Percentiles rank a stretch among this genome's conserved stretches.
phyloP scores from a whole-genome alignment of 2,329 filamentous ascomycete genomes.

The Sporothrix brunneoviolacea region DNA sequence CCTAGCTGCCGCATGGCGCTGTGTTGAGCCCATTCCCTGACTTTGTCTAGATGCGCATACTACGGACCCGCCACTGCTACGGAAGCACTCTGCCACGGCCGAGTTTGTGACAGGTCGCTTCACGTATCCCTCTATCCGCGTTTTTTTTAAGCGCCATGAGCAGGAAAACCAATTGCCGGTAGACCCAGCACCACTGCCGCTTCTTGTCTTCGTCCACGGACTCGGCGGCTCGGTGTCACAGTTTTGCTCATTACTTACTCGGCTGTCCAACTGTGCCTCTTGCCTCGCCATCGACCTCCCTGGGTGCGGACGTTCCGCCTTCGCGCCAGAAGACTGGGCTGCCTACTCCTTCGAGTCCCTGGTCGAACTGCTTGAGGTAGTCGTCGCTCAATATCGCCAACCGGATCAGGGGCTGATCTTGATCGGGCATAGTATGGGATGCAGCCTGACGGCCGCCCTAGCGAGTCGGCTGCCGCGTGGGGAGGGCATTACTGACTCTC shows the following conservation, averaged over 20 bases:
- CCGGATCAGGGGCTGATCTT: constrained; percentile 68
- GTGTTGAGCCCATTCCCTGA: no score
- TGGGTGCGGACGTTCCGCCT: constrained; percentile 77
- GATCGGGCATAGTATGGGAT: constrained; percentile 87
- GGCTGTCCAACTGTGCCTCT: constrained; percentile 73
- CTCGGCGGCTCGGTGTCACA: constrained; percentile 88
- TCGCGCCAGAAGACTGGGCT: constrained; percentile 61
- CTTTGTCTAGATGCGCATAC: constrained; percentile 33
- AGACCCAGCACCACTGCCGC: constrained; percentile 65
- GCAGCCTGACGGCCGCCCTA: constrained; percentile 66
- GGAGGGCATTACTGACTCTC: constrained; percentile 33
- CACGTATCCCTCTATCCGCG: constrained; percentile 68
- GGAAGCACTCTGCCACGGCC: constrained; percentile 64
- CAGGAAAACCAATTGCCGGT: constrained; percentile 75
- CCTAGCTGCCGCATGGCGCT: no score
- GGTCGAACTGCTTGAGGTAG: constrained; percentile 63
- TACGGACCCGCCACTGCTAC: constrained; percentile 73
- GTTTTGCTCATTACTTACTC: constrained; percentile 74
- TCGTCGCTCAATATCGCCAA: constrained; percentile 69
- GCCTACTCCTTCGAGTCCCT: constrained; percentile 76
- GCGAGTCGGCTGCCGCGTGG: constrained; percentile 44
- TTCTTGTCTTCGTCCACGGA: constrained; percentile 88
- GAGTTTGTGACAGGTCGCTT: constrained; percentile 65
- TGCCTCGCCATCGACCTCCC: constrained; percentile 87
- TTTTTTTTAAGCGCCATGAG: constrained; percentile 76